phyloP scores from a whole-genome alignment of 257 asterid genomes.

The Plantago elongata region DNA sequence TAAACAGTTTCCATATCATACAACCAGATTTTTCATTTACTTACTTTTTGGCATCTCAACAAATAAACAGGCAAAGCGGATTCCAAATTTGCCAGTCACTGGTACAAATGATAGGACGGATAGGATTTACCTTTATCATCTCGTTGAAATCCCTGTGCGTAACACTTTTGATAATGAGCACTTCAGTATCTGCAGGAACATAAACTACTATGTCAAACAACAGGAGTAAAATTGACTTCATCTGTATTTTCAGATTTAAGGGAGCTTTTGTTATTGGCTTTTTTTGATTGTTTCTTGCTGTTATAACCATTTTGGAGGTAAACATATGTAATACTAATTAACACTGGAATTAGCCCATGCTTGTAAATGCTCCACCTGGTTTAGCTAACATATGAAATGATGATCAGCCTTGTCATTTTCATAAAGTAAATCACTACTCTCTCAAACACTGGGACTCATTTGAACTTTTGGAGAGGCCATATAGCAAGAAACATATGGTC shows the following conservation, averaged over 20 bases:
- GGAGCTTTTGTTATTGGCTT: too few relatives aligned
- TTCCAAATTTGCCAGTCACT: too few relatives aligned
- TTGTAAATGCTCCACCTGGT: constrained; percentile 11
- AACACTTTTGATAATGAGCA: constrained; percentile 84
- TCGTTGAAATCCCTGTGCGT: constrained; percentile 83
- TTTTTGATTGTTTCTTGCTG: too few relatives aligned
- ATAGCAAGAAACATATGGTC: constrained; percentile 10
- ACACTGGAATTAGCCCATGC: background rate
- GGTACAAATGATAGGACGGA: too few relatives aligned
- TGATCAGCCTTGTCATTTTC: constrained; percentile 18
- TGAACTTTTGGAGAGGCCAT: background rate
- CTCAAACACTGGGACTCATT: too few relatives aligned
- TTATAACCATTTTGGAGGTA: too few relatives aligned
- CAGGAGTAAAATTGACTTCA: constrained; percentile 7
- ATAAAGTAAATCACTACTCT: background rate
- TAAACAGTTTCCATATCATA: too few relatives aligned
- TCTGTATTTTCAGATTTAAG: background rate
- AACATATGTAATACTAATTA: too few relatives aligned
- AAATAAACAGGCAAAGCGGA: too few relatives aligned
- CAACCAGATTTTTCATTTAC: too few relatives aligned
- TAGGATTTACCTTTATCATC: constrained; percentile 66
- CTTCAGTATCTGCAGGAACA: constrained; percentile 70
- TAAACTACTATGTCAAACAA: constrained; percentile 13
- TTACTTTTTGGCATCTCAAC: too few relatives aligned
- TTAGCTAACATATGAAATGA: constrained; percentile 10